These are phyloP conservation scores for Favolaschia claudopus DNA, from an alignment of 768 basidiomycete species.

Conservation along the genomic window DNA sequence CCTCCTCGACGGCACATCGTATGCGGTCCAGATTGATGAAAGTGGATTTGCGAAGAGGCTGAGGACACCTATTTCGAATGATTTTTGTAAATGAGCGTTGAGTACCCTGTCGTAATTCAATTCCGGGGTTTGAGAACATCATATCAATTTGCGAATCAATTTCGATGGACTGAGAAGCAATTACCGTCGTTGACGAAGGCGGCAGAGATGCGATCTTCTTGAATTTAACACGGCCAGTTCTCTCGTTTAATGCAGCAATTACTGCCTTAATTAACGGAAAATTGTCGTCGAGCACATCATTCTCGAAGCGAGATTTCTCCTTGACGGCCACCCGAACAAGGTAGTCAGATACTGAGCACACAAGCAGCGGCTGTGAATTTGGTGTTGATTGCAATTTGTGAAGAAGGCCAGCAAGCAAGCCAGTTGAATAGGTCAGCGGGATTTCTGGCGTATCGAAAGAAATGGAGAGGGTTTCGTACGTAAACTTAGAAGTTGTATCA, in stretches of 20 bases:
- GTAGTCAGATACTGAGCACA: background rate
- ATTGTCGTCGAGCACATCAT: background rate
- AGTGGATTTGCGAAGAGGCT: background rate
- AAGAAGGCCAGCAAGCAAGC: background rate
- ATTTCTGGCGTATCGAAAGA: background rate
- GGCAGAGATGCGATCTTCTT: background rate
- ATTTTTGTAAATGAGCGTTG: conserved; percentile 3
- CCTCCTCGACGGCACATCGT: background rate
- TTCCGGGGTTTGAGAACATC: background rate
- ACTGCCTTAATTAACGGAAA: background rate
- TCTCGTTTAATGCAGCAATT: background rate
- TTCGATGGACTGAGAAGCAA: background rate
- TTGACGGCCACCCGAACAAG: background rate
- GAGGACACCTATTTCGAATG: background rate
- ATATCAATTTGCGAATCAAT: background rate
- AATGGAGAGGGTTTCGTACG: background rate
- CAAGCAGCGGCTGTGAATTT: too few relatives aligned
- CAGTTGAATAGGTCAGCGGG: background rate
- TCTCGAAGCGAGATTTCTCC: background rate
- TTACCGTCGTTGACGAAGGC: background rate
- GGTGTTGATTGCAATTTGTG: background rate
- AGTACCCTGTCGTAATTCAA: background rate
- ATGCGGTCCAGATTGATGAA: conserved; percentile 7
- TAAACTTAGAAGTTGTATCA: background rate
- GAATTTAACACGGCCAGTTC: background rate